Base-by-base conservation (phyloP, 164 flowering plant genomes). In the Vitis labrusca region DNA sequence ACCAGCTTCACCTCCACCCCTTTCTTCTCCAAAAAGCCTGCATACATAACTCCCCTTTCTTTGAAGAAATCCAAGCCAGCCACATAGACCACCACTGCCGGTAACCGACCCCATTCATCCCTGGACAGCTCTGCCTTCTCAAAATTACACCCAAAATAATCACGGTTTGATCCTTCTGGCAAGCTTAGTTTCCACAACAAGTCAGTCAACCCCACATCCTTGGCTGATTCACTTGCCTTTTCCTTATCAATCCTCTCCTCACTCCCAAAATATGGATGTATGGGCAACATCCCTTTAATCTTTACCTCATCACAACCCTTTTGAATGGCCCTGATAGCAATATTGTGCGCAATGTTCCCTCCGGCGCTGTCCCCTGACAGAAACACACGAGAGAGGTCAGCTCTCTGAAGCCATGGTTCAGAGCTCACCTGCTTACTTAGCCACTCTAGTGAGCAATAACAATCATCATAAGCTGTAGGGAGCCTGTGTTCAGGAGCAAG, bases 311-410 rank as follows among this genome's bases (percentile, higher is more conserved):
- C 11, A 11, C 52, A 10, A 11, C 16, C 27, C 10, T 58, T 49
- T 15, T 54, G 64, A 15, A 76, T 54, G 10, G 71, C 74, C 67
- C 44, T 76, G 8, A 81, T 55, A 1, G 88, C 91, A 10, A 93
- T 88, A 44, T 89, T 79, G 78, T 91, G 92, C 10, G 76, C 81
- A 27, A 93, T 90, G 83, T 93, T 89, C 8, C 85, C 98, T 29
- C 98, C 97, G 8, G 97, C 93, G 68, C 97, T 91, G 71, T 93
- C 98, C 1, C 98, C 97, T 0, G 90, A 83, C 53, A 93, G 89
- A 73, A 91, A 93, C 23, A 93, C 86, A 0, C 85, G 74, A 8
- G 86, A 82, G 15, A 83, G 84, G 73, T 91, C 93, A 44, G 88
- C 89, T 14, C 11, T 66, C 55, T 66, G 59, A 9, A 91, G 89